Percentiles rank a stretch among this genome's conserved stretches.
Evolutionary conservation across 805 yeast genomes (phyloP).

Genomic region (Candida verbasci): DNA sequence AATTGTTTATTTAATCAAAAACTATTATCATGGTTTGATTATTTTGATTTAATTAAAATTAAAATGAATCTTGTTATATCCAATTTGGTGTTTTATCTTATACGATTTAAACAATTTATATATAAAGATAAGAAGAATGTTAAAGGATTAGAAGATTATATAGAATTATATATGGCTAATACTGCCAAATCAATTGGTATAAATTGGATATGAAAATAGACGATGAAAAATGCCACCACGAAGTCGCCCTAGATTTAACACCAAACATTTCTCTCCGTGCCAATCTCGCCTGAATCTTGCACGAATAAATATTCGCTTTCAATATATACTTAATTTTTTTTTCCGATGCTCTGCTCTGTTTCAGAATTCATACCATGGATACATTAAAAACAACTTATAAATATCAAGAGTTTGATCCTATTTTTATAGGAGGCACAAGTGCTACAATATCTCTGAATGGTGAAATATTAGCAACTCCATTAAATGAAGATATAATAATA

Average conservation of each 20-base stretch:
- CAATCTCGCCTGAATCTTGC: too few relatives aligned
- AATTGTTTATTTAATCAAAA: slow-evolving; percentile 14
- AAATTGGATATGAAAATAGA: slow-evolving; percentile 20
- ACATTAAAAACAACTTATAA: slow-evolving; percentile 40
- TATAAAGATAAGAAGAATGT: slow-evolving; percentile 25
- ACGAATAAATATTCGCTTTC: too few relatives aligned
- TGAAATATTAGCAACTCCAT: slow-evolving; percentile 68
- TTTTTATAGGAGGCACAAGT: slow-evolving; percentile 80
- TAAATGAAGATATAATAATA: slow-evolving; percentile 70
- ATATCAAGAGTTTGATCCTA: slow-evolving; percentile 61
- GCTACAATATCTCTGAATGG: slow-evolving; percentile 73
- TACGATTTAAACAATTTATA: slow-evolving; percentile 29
- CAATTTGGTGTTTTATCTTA: slow-evolving; percentile 26
- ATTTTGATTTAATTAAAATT: slow-evolving; percentile 16
- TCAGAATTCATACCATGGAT: too few relatives aligned
- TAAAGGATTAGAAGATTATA: slow-evolving; percentile 40
- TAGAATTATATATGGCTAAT: slow-evolving; percentile 40
- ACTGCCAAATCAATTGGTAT: slow-evolving; percentile 43
- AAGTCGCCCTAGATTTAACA: too few relatives aligned
- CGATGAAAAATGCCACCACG: too few relatives aligned
- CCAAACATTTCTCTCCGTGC: too few relatives aligned
- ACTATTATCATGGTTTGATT: slow-evolving; percentile 8
- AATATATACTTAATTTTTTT: too few relatives aligned
- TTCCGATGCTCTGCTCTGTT: not conserved
- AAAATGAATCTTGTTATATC: slow-evolving; percentile 22